Evolutionary conservation across 768 basidiomycete genomes (phyloP).

Genomic region (Leucocoprinus leucothites): DNA sequence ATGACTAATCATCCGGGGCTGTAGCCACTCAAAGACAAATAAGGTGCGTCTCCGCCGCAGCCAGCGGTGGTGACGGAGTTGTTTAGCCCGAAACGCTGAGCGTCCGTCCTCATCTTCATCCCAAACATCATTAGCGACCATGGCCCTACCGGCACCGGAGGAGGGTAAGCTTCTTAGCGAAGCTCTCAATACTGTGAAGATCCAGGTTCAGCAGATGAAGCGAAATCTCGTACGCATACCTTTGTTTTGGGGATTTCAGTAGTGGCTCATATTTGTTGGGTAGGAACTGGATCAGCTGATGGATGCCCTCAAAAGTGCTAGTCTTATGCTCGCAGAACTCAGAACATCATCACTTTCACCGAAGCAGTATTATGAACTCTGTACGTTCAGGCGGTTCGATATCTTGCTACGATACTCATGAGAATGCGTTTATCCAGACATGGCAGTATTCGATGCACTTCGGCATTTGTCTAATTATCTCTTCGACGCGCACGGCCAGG

Average conservation of each 20-base stretch:
- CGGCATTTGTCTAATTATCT: slow-evolving; percentile 95
- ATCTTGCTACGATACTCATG: not conserved
- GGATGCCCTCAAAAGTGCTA: slow-evolving; percentile 97
- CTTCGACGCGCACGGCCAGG: slow-evolving; percentile 90
- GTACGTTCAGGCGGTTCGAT: slow-evolving; percentile 41
- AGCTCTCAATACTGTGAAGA: slow-evolving; percentile 81
- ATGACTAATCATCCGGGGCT: not conserved
- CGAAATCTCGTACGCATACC: slow-evolving; percentile 70
- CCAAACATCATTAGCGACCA: slow-evolving; percentile 24
- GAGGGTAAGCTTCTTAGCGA: slow-evolving; percentile 86
- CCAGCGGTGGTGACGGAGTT: slow-evolving; percentile 3
- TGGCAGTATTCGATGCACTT: slow-evolving; percentile 97
- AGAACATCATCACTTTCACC: slow-evolving; percentile 90
- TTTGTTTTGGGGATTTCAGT: slow-evolving; percentile 9
- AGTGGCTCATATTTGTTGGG: slow-evolving; percentile 9
- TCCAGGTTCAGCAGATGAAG: slow-evolving; percentile 94
- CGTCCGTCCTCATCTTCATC: slow-evolving; percentile 13
- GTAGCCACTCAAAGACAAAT: not conserved
- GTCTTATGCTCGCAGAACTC: slow-evolving; percentile 95
- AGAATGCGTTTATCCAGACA: slow-evolving; percentile 51
- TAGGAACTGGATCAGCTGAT: slow-evolving; percentile 96
- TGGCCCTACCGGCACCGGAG: slow-evolving; percentile 51
- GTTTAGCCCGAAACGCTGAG: slow-evolving; percentile 3
- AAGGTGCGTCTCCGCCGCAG: not conserved
- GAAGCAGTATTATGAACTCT: slow-evolving; percentile 99